Base-by-base conservation (phyloP, 805 yeast genomes). In the Ogataea saltuana region DNA sequence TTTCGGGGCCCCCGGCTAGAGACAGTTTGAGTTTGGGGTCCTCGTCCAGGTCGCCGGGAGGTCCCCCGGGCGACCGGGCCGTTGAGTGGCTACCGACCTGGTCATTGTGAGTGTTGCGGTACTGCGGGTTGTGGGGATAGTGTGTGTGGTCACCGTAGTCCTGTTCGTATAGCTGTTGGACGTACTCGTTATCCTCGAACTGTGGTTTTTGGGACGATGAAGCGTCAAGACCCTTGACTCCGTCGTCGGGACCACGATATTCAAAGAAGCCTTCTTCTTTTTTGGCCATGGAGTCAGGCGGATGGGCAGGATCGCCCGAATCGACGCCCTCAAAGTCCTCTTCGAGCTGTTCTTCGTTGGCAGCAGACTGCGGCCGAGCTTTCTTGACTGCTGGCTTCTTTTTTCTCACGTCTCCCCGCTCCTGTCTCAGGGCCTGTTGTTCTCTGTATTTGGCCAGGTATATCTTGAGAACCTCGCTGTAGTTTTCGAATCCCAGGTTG, bases 381-480 rank as follows among this genome's bases (percentile, higher is more conserved):
- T 36, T 46, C 21, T 45, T 44, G 33, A 39, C 29, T 8, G 41
- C 30, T 25, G 43, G 41, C 36, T 53, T 53, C 41, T 59, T 52
- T 50, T 63, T 67, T 34, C 65, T 59, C 6, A 71, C 55, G 48
- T 81, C 85, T 2, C 83, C 84, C 20, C 85, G 64, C 51, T 81
- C 86, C 55, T 81, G 88, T 54, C 75, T 80, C 47, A 83, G 54
- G 2, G 88, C 89, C 56, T 85, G 90, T 53, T 85, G 90, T 45
- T 80, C 83, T 53, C 88, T 63, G 58, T 80, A 81, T 58, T 81
- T 82, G 37, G 88, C 84, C 46, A 81, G 64, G 55, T 81, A 82
- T 30, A 81, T 82, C 55, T 81, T 81, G 50, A 81, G 70, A 29
- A 81, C 83, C 56, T 81, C 88, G 20, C 85, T 75, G 55, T 82